These are phyloP conservation scores for Salix suchowensis DNA, from an alignment of 345 rosid genomes.

Conservation along the genomic window DNA sequence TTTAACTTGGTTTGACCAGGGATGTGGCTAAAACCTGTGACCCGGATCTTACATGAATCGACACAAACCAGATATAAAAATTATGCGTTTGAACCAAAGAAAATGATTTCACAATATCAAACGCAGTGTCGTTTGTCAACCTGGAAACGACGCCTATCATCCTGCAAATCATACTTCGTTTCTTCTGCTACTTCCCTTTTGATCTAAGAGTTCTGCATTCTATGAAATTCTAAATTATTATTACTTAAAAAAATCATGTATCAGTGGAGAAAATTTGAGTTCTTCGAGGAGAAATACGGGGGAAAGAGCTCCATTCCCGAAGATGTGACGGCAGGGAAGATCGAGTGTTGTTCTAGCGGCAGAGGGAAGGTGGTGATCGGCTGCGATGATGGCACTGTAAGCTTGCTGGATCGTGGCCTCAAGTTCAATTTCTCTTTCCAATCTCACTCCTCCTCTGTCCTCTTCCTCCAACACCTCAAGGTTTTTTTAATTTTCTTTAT, in stretches of 20 bases:
- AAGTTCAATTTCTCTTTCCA: constrained; percentile 81
- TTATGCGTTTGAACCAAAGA: too few relatives aligned
- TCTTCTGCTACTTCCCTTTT: too few relatives aligned
- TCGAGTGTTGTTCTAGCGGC: constrained; percentile 89
- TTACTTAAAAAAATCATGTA: constrained; percentile 38
- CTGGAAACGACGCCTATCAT: too few relatives aligned
- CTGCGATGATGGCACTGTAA: constrained; percentile 74
- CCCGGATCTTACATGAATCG: too few relatives aligned
- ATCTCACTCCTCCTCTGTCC: constrained; percentile 76
- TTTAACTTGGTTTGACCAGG: too few relatives aligned
- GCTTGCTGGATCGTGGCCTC: constrained; percentile 91
- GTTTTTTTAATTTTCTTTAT: constrained; percentile 22
- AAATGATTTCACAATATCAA: too few relatives aligned
- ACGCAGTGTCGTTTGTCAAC: too few relatives aligned
- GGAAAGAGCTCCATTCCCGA: constrained; percentile 74
- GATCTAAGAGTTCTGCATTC: too few relatives aligned
- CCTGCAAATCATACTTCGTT: not conserved
- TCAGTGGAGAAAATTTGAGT: constrained; percentile 96
- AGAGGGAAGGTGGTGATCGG: constrained; percentile 92
- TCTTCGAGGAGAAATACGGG: constrained; percentile 95
- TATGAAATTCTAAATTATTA: too few relatives aligned
- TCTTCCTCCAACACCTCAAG: constrained; percentile 94
- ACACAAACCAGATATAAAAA: too few relatives aligned
- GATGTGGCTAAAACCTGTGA: too few relatives aligned
- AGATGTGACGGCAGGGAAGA: constrained; percentile 56